A percentile compares a stretch with the other conserved stretches of the same genome.
Conservation (phyloP, 2,329 filamentous ascomycete species). For the Eutypa lata region DNA sequence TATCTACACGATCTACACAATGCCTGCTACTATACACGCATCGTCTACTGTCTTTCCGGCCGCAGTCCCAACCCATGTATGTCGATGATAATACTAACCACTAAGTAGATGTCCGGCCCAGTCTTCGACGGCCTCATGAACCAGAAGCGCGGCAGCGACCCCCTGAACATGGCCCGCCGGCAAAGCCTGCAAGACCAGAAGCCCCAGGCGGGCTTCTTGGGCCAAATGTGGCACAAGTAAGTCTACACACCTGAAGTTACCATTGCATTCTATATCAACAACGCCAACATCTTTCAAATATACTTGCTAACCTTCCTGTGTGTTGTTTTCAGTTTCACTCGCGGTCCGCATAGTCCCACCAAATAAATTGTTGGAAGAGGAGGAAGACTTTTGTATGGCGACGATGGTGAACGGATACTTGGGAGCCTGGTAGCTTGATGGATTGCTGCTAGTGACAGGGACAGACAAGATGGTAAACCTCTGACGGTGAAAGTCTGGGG, state of each 20-base stretch:
- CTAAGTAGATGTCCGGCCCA: conserved; percentile 33
- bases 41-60: too few relatives aligned
- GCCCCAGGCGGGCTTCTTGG: conserved; percentile 46
- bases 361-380: conserved; percentile 18
- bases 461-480: too few relatives aligned
- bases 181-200: conserved; percentile 55
- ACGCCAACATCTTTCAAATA: background rate
- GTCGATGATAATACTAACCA: too few relatives aligned
- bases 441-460: too few relatives aligned
- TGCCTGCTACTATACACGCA: background rate
- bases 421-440: too few relatives aligned
- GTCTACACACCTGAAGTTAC: too few relatives aligned
- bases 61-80: too few relatives aligned
- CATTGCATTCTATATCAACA: too few relatives aligned
- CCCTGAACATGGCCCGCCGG: conserved; percentile 42
- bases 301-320: too few relatives aligned
- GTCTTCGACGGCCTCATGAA: conserved; percentile 51
- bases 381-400: conserved; percentile 3
- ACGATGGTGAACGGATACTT: background rate
- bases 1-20: background rate
- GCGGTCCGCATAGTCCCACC: conserved; percentile 21
- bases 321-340: conserved; percentile 21
- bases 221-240: conserved; percentile 57
- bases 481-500: too few relatives aligned
- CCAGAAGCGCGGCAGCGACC: conserved; percentile 46